These are phyloP conservation scores for Exophiala alcalophila DNA, from an alignment of 2,329 filamentous ascomycete species.

Conservation along the genomic window DNA sequence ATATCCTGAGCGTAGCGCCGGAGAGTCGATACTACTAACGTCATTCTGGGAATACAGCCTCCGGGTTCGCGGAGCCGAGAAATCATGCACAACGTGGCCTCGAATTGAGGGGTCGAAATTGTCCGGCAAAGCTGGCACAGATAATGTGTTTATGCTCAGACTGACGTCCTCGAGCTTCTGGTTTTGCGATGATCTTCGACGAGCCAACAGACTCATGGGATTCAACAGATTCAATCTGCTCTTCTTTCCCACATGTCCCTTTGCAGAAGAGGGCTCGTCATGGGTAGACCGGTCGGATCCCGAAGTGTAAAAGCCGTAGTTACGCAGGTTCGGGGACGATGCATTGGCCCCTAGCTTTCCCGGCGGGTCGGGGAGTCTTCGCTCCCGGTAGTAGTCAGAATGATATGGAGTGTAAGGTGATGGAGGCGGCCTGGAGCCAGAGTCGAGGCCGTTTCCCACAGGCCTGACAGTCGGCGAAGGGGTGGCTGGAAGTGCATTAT, in stretches of 20 bases:
- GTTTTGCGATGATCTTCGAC: conserved; percentile 54
- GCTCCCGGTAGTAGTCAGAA: conserved; percentile 5
- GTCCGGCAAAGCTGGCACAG: conserved; percentile 53
- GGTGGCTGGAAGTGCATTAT: conserved; percentile 1
- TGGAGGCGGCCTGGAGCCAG: conserved; percentile 8
- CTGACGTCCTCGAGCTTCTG: conserved; percentile 52
- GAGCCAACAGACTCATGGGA: conserved; percentile 59
- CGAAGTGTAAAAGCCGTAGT: conserved; percentile 19
- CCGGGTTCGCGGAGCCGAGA: conserved; percentile 57
- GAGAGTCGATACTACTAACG: conserved; percentile 19
- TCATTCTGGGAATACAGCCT: conserved; percentile 36
- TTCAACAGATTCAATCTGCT: conserved; percentile 55
- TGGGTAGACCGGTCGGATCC: conserved; percentile 4
- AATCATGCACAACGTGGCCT: conserved; percentile 63
- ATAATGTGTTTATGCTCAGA: conserved; percentile 47
- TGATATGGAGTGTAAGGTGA: conserved; percentile 3
- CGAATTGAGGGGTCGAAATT: conserved; percentile 63
- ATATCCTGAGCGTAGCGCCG: conserved; percentile 14
- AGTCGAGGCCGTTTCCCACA: conserved; percentile 3
- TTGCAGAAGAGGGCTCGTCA: conserved; percentile 27
- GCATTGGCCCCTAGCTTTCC: conserved; percentile 14
- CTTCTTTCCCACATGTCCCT: conserved; percentile 45
- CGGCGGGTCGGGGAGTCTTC: conserved; percentile 13
- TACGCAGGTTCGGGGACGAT: conserved; percentile 20
- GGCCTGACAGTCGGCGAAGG: neutral